Conservation (phyloP, 1,284 basidiomycete genomes). For the Meripilus lineatus region DNA sequence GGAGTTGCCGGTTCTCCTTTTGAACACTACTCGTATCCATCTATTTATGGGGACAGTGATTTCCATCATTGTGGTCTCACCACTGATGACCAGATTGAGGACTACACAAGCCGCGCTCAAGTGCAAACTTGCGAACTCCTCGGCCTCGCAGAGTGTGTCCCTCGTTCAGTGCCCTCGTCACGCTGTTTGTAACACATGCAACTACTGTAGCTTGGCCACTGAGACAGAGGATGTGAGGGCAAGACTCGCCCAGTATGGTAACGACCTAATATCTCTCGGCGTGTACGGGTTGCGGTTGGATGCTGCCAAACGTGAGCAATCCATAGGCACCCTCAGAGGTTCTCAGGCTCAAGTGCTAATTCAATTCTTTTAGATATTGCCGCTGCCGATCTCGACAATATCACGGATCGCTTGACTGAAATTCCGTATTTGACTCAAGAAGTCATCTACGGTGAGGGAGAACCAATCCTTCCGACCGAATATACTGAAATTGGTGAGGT, state of each 20-base stretch:
- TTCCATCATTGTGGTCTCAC: conserved; percentile 64
- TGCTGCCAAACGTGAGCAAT: conserved; percentile 56
- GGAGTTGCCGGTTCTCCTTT: conserved; percentile 47
- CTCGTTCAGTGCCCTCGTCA: background rate
- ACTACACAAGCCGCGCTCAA: conserved; percentile 47
- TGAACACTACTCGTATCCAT: conserved; percentile 56
- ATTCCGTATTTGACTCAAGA: conserved; percentile 56
- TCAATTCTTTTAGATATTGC: conserved; percentile 41
- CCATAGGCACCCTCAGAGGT: too few species aligned
- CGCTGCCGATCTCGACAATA: conserved; percentile 48
- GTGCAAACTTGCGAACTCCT: conserved; percentile 59
- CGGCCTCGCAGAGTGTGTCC: conserved; percentile 55
- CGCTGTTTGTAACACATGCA: background rate
- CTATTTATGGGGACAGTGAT: conserved; percentile 48
- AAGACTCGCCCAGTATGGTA: conserved; percentile 50
- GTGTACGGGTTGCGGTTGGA: conserved; percentile 63
- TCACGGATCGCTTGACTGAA: conserved; percentile 37
- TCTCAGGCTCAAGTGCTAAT: background rate
- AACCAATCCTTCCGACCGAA: conserved; percentile 50
- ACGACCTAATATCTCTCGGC: conserved; percentile 58
- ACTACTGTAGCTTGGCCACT: conserved; percentile 43
- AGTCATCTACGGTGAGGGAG: conserved; percentile 47
- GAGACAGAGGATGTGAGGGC: conserved; percentile 54
- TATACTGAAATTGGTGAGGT: conserved; percentile 47
- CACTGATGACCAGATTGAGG: conserved; percentile 46